Base-by-base conservation (phyloP, 805 yeast species). In the Debaryomyces maramus region DNA sequence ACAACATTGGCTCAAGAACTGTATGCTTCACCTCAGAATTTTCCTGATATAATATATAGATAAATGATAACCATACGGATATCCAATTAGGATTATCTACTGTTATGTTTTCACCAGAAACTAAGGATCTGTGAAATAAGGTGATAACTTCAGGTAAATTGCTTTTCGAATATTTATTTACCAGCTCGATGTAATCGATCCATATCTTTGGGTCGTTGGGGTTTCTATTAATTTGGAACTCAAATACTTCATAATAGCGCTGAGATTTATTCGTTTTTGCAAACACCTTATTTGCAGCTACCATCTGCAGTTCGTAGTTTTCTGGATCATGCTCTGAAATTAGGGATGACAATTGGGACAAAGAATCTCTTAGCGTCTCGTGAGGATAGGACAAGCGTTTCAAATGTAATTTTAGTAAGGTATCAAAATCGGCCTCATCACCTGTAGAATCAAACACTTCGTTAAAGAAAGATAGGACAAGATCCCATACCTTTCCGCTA, bases 321-420 rank as follows among this genome's bases (percentile, higher is more conserved):
- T 48, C 48, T 0, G 55, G 37, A 16, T 47, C 55, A 32, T 60
- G 29, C 2, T 40, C 26, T 1, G 78, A 58, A 2, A 77, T 58
- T 38, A 75, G 72, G 0, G 53, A 18, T 1, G 81, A 77, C 32
- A 61, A 67, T 1, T 56, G 55, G 7, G 60, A 52, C 47, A 61
- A 70, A 0, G 79, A 67, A 0, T 64, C 61, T 3, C 71, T 73
- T 6, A 76, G 39, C 3, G 55, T 47, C 1, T 49, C 40, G 51
- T 75, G 80, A 0, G 81, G 81, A 7, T 51, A 45, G 1, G 47
- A 28, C 4, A 79, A 50, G 28, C 76, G 53, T 19, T 57, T 47
- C 4, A 61, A 36, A 51, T 63, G 58, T 4, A 62, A 34, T 6
- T 41, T 44, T 29, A 56, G 50, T 4, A 60, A 26, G 13, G 33